A percentile compares a stretch with the other conserved stretches of the same genome.
Conservation (phyloP, 768 basidiomycete genomes). For the Termitomyces sp. region DNA sequence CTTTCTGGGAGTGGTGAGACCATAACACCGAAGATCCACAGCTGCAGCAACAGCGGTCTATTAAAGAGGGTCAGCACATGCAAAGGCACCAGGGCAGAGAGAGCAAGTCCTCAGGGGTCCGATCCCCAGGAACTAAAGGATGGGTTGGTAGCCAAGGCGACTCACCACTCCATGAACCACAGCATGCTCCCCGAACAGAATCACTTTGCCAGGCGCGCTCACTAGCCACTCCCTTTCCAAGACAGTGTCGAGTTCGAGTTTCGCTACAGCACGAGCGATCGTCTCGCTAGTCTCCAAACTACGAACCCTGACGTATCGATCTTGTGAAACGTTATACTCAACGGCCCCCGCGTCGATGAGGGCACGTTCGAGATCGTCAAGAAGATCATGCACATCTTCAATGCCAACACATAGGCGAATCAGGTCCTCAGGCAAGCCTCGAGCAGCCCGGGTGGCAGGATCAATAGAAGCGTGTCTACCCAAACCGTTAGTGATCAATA, state of each 20-base stretch:
- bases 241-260: constrained; percentile 43
- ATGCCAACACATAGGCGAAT: constrained; percentile 98
- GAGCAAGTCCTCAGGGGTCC: constrained; percentile 4
- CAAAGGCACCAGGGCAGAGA: constrained; percentile 6
- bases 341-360: constrained; percentile 92
- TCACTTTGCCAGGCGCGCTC: constrained; percentile 96
- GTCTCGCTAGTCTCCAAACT: constrained; percentile 33
- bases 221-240: constrained; percentile 69
- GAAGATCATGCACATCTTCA: constrained; percentile 88
- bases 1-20: constrained; percentile 68
- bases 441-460: constrained; percentile 89
- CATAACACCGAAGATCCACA: constrained; percentile 94
- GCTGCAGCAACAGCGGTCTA: constrained; percentile 94
- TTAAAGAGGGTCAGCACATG: constrained; percentile 11
- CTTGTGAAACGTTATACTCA: constrained; percentile 48
- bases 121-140: background rate
- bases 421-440: constrained; percentile 96
- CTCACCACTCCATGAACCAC: constrained; percentile 95
- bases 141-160: constrained; percentile 18
- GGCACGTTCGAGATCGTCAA: constrained; percentile 93
- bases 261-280: constrained; percentile 62
- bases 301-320: constrained; percentile 39
- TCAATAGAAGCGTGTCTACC: constrained; percentile 95
- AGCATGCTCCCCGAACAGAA: constrained; percentile 97
- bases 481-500: constrained; percentile 11